Evolutionary conservation across 345 rosid genomes (phyloP), one percentile per base, ranked within the genome.

Genomic region (Xanthoceras sorbifolium): DNA sequence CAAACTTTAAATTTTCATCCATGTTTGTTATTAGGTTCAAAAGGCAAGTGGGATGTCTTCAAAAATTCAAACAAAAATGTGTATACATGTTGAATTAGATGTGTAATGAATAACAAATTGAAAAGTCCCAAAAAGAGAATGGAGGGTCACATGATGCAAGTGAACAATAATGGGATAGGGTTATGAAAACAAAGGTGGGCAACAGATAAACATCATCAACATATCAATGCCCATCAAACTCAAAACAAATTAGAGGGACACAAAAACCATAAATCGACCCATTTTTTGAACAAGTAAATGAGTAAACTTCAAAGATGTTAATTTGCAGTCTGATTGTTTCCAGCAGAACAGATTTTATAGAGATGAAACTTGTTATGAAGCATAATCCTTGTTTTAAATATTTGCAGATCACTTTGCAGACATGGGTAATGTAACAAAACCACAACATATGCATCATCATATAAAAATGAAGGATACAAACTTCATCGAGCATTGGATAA

Each of bases 91-190:
- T 38, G 48, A 42, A 25, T 69, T 0, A 23, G 28, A 57, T 20
- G 6, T 50, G n/a, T 57, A 57, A 22, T 57, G 7, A 57, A 57
- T 57, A 4, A 57, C 0, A 46, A 26, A 61, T 69, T 71, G 64
- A 22, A 55, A 72, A 57, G 26, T 44, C 6, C 11, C 14, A 52
- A 71, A 55, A 11, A 28, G 57, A 10, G 23, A 22, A 71, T 1
- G 32, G 14, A n/a, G 5, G 18, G 36, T 72, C 75, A 72, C 75
- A 72, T 34, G 75, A 72, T 72, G 17, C 75, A 72, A 72, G 75
- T 72, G 75, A 59, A 22, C 2, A n/a, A 20, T 23, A 50, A 50
- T 11, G 20, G 18, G 18, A 14, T 14, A 46, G 11, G 42, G 9
- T 38, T 38, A 38, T 38, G 42, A 38, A 38, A 38, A 38, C 42